Conservation (phyloP, 1,139 yeast species). For the Taphrina sp. region DNA sequence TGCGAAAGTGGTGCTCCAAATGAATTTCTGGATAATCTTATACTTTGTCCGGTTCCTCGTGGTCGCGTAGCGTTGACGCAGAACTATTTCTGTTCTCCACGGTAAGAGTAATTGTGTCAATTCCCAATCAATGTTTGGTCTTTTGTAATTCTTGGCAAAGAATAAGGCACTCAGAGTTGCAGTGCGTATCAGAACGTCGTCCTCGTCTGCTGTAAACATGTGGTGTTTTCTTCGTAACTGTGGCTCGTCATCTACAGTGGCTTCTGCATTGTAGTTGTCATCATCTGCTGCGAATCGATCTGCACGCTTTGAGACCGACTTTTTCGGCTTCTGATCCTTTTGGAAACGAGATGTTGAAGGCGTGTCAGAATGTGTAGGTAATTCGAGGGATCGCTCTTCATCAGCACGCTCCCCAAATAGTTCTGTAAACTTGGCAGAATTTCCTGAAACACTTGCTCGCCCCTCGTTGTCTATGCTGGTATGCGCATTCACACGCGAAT, state of each 20-base stretch:
- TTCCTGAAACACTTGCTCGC: background rate
- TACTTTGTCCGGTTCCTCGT: conserved; percentile 1
- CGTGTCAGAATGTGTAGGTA: background rate
- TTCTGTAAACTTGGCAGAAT: too few relatives aligned
- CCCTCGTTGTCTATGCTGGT: background rate
- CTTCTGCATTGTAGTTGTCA: background rate
- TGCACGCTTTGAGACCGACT: conserved; percentile 9
- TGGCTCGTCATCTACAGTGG: background rate
- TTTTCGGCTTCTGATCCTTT: background rate
- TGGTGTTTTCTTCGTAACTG: background rate
- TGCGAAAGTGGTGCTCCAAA: conserved; percentile 7
- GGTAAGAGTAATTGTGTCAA: background rate
- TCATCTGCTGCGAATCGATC: conserved; percentile 5
- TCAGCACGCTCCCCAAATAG: too few relatives aligned
- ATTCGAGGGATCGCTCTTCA: background rate
- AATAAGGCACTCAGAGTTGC: conserved; percentile 16
- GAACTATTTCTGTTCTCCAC: background rate
- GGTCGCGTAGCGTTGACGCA: conserved; percentile 1
- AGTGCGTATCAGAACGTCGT: conserved; percentile 12
- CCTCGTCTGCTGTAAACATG: conserved; percentile 9
- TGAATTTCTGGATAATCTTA: background rate
- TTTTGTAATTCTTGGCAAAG: background rate
- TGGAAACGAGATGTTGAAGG: background rate
- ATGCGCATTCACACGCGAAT: background rate
- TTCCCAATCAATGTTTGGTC: conserved; percentile 17